A percentile compares a stretch with the other conserved stretches of the same genome.
Evolutionary conservation across 2,329 filamentous ascomycete genomes (phyloP).

Genomic region (Acrodontium crateriforme): DNA sequence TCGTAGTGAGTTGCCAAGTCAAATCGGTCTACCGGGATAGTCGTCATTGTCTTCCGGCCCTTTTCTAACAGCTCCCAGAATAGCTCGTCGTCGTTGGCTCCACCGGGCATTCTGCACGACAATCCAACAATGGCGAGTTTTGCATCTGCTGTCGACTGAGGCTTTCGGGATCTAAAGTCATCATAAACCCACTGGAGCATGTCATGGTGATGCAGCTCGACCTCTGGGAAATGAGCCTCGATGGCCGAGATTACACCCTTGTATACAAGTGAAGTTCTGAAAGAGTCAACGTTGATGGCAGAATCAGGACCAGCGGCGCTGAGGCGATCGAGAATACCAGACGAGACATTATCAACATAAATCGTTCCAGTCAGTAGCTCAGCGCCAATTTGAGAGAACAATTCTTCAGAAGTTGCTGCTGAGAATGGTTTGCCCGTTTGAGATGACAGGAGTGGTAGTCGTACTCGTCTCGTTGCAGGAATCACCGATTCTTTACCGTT

Average conservation of each 20-base stretch:
- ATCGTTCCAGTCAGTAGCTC: not conserved
- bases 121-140: constrained; percentile 12
- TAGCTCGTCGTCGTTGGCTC: constrained; percentile 6
- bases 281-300: not conserved
- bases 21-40: constrained; percentile 11
- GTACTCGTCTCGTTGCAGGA: not conserved
- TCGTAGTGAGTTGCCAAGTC: constrained; percentile 21
- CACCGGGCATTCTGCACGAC: constrained; percentile 9
- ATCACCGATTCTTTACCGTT: not conserved
- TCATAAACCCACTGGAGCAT: not conserved
- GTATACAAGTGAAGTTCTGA: not conserved
- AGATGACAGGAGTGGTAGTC: not conserved
- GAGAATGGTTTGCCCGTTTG: not conserved
- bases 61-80: constrained; percentile 7
- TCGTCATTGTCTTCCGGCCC: constrained; percentile 1
- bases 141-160: not conserved
- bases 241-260: not conserved
- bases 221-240: not conserved
- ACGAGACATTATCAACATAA: not conserved
- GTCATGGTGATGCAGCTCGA: not conserved
- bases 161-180: too few relatives aligned
- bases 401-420: not conserved
- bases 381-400: not conserved
- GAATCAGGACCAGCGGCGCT: not conserved
- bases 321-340: not conserved